Base-by-base conservation (phyloP, 495 filamentous ascomycete species). In the Chaetomium tenue region DNA sequence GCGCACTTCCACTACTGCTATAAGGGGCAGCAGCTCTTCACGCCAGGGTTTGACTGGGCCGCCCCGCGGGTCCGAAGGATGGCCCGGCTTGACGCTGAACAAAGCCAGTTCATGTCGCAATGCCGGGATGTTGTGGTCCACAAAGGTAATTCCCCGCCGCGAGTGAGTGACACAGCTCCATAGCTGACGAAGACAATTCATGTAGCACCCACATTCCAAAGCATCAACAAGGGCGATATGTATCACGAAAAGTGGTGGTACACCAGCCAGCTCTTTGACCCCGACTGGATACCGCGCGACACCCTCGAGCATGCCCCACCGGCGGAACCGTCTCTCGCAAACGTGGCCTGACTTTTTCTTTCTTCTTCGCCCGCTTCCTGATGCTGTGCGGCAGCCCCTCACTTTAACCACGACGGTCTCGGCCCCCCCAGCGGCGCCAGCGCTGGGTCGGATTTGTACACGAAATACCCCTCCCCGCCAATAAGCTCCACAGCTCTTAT, bases 1-100 rank as follows among this genome's bases (percentile, higher is more conserved):
- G 76, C 76, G n/a, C 75, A 78, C 67, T 78, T 78, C 56, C 76
- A 78, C 61, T 78, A 77, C 47, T 73, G 71, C 46, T 77, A 74
- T 66, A 77, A 77, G 66, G 76, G 76, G 2, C 70, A 78, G 58
- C 59, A 63, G 59, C 71, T 76, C 30, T 78, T 77, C 59, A 66
- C 64, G 6, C 55, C 61, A 18, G 68, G 61, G 30, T 78, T 76
- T 51, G 64, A 78, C 60, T 78, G 76, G 76, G 65, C 44, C 23
- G 56, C 72, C 15, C 65, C 65, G 11, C 55, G 56, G 39, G 68
- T 76, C 16, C 65, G 68, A 18, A 72, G 66, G 52, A 77, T 78
- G 76, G 76, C 76, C 3, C 66, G 71, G 16, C 67, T 78, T 22
- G 75, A 78, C 25, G 50, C 63, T 9, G 72, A 75, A 51, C 68